phyloP scores from a whole-genome alignment of 192 early-diverging fungal genomes.

The Thamnidium elegans region DNA sequence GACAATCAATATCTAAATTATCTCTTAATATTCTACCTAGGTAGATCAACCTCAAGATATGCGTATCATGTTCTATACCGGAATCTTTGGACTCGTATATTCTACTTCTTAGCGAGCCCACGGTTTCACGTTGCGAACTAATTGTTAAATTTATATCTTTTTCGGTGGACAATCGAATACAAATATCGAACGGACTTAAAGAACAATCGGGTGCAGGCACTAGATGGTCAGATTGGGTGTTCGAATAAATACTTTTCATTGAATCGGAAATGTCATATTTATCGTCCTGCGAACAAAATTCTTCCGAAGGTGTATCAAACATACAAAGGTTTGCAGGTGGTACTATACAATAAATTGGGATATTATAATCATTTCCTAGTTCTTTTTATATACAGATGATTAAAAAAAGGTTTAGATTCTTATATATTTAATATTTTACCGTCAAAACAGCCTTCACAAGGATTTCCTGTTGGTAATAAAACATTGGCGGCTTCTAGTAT shows the following conservation, averaged over 20 bases:
- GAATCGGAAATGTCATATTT: background rate
- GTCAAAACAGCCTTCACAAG: conserved; percentile 78
- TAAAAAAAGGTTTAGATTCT: background rate
- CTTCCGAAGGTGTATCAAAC: background rate
- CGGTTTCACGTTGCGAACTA: conserved; percentile 24
- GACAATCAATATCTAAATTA: conserved; percentile 6
- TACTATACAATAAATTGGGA: conserved; percentile 66
- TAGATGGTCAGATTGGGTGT: too few relatives aligned
- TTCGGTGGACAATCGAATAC: conserved; percentile 37
- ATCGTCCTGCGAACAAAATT: background rate
- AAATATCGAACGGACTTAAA: conserved; percentile 10
- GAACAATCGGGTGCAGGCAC: background rate
- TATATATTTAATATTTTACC: conserved; percentile 17
- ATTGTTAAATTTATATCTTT: conserved; percentile 22
- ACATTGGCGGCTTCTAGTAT: conserved; percentile 68
- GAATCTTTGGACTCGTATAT: conserved; percentile 24
- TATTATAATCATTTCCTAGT: conserved; percentile 64
- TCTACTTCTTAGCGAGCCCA: conserved; percentile 28
- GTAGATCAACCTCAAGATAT: conserved; percentile 44
- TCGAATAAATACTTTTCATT: background rate
- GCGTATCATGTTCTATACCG: conserved; percentile 12
- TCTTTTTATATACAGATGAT: too few relatives aligned
- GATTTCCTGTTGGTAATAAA: conserved; percentile 64
- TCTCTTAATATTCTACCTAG: conserved; percentile 46
- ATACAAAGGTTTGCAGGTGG: conserved; percentile 52